Base-by-base conservation (phyloP, 2,329 filamentous ascomycete species). In the Alternaria triticimaculans region DNA sequence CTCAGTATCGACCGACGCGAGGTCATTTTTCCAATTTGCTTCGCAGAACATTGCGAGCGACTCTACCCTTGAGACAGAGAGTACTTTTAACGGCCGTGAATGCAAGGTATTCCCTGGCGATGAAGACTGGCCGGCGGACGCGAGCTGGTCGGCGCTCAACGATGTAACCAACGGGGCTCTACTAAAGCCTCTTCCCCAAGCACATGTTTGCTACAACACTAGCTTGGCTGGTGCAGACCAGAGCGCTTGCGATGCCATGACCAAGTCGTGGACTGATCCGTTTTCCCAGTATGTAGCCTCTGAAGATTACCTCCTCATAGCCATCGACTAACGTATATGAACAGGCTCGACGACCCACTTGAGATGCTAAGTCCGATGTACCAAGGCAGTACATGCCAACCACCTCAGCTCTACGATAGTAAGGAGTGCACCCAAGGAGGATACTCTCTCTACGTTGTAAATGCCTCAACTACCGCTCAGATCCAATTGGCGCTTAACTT, bases 401-500 rank as follows among this genome's bases (percentile, higher is more conserved):
- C 74, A 6, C 71, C 72, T 10, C 48, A 69, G 3, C 64, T 72
- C 41, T 71, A 70, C 55, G 58, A 75, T 37, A 74, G 65, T 21
- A 65, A 55, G 7, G 69, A 61, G 28, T 76, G 72, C 46, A 70
- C 69, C 12, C 54, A 72, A 15, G 73, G 73, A 25, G 74, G 72
- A 21, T 76, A 72, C 44, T 73, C 74, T 30, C 55, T 66, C 1
- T 74, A 73, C 55, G 74, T 72, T 0, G 62, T 76, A 21, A 72
- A 73, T n/a, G 71, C 62, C 7, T 65, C 59, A 7, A 70, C 59
- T 6, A 71, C 73, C 3, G 41, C 69, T 0, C 67, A 76, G 37
- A 72, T 76, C 8, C 72, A 75, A 44, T 43, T 67, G 10, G 68
- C 62, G 6, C 68, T 76, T 48, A 75, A 76, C 46, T 78, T 78